Evolutionary conservation across 352 stramenopile species (phyloP).

Genomic region (Phytophthora vignae): DNA sequence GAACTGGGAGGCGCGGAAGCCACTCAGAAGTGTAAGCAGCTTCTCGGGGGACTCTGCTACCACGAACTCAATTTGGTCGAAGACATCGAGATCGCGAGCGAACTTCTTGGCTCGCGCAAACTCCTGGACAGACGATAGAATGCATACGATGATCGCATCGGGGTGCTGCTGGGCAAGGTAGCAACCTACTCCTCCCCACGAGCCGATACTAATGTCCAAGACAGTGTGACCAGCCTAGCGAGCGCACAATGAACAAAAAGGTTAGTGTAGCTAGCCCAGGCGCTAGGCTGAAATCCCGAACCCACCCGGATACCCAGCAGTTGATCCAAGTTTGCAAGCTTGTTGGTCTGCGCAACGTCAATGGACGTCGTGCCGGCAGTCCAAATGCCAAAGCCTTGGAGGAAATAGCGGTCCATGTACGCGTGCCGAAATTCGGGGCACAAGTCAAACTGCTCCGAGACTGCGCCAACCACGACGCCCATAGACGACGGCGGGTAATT

Average conservation of each 20-base stretch:
- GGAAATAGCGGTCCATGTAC: slow-evolving; percentile 84
- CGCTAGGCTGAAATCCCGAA: neutral
- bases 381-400: slow-evolving; percentile 84
- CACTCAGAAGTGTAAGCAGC: slow-evolving; percentile 62
- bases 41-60: slow-evolving; percentile 71
- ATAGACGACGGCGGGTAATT: slow-evolving; percentile 79
- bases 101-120: slow-evolving; percentile 67
- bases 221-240: slow-evolving; percentile 59
- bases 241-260: slow-evolving; percentile 12
- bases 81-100: slow-evolving; percentile 61
- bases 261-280: neutral
- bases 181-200: slow-evolving; percentile 80
- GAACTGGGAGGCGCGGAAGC: slow-evolving; percentile 68
- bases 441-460: slow-evolving; percentile 80
- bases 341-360: slow-evolving; percentile 72
- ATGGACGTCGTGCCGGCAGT: slow-evolving; percentile 51
- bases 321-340: slow-evolving; percentile 70
- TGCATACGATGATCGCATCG: slow-evolving; percentile 56
- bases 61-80: slow-evolving; percentile 78
- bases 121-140: slow-evolving; percentile 69
- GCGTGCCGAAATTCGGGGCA: slow-evolving; percentile 68
- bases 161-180: slow-evolving; percentile 71
- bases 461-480: slow-evolving; percentile 70
- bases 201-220: slow-evolving; percentile 87
- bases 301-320: slow-evolving; percentile 68